A percentile compares a stretch with the other conserved stretches of the same genome.
Conservation (phyloP, 2,329 filamentous ascomycete species). For the Fusarium veterinarium region DNA sequence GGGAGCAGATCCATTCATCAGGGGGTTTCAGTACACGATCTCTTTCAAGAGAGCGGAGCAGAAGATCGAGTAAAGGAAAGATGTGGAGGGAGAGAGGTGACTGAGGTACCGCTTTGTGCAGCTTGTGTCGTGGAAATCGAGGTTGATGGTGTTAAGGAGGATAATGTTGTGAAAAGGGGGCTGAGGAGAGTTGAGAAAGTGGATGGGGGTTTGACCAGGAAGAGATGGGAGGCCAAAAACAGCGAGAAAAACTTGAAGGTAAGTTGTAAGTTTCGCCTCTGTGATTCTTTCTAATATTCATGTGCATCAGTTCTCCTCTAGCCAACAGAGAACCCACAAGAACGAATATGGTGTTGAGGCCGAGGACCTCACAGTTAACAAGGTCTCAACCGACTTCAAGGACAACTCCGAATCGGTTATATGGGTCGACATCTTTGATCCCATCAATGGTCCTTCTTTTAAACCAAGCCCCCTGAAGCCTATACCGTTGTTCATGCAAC, state of each 20-base stretch:
- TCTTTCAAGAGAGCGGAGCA: slow-evolving; percentile 44
- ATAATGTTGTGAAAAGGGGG: slow-evolving; percentile 54
- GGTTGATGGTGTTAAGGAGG: slow-evolving; percentile 47
- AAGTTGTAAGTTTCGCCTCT: not conserved
- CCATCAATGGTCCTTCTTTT: slow-evolving; percentile 60
- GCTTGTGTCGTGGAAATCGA: slow-evolving; percentile 58
- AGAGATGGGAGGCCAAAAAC: slow-evolving; percentile 55
- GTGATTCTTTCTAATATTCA: slow-evolving; percentile 1
- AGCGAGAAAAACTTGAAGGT: slow-evolving; percentile 13
- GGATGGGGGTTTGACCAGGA: slow-evolving; percentile 60
- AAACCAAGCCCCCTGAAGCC: slow-evolving; percentile 62
- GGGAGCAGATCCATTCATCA: slow-evolving; percentile 54
- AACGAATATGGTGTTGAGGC: slow-evolving; percentile 10
- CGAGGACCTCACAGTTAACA: slow-evolving; percentile 2
- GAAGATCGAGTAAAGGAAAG: not conserved
- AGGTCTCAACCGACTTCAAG: slow-evolving; percentile 27
- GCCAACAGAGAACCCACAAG: not conserved
- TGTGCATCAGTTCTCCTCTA: not conserved
- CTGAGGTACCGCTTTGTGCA: slow-evolving; percentile 61
- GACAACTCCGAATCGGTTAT: slow-evolving; percentile 51
- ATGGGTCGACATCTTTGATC: slow-evolving; percentile 63
- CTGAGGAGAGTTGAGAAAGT: slow-evolving; percentile 56
- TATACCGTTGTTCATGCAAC: slow-evolving; percentile 61
- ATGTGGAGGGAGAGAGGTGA: slow-evolving; percentile 54
- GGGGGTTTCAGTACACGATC: slow-evolving; percentile 50